These are phyloP conservation scores for Saccharomyces jurei DNA, from an alignment of 805 yeast species.

Conservation along the genomic window DNA sequence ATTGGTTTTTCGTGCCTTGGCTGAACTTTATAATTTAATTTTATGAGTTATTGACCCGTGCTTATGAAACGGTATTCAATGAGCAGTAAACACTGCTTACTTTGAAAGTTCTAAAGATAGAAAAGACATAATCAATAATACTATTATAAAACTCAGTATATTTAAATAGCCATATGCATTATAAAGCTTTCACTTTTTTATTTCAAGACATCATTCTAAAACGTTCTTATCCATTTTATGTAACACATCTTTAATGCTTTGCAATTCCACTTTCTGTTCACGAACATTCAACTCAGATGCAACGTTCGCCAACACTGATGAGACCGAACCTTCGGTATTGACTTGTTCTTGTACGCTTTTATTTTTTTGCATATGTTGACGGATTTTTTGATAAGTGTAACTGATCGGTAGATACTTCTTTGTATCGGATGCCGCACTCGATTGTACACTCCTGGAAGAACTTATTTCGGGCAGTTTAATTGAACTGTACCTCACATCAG, in stretches of 20 bases:
- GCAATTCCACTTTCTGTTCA: slow-evolving; percentile 90
- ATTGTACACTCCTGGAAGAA: not conserved
- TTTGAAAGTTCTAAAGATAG: not conserved
- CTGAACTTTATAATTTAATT: slow-evolving; percentile 12
- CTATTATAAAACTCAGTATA: not conserved
- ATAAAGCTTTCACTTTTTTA: not conserved
- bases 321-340: not conserved
- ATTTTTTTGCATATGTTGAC: slow-evolving; percentile 56
- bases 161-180: not conserved
- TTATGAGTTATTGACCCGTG: not conserved
- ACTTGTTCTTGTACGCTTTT: not conserved
- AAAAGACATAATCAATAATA: not conserved
- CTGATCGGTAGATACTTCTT: slow-evolving; percentile 66
- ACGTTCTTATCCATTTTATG: slow-evolving; percentile 63
- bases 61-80: not conserved
- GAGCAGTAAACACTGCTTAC: not conserved
- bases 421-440: not conserved
- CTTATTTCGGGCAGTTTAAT: not conserved
- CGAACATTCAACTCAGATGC: slow-evolving; percentile 19
- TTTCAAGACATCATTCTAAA: not conserved
- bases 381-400: slow-evolving; percentile 81
- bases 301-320: slow-evolving; percentile 2
- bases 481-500: not conserved
- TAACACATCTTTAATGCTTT: slow-evolving; percentile 75
- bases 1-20: slow-evolving; percentile 13